Conservation (phyloP, 2,329 filamentous ascomycete genomes). For the Microdochium paspali region DNA sequence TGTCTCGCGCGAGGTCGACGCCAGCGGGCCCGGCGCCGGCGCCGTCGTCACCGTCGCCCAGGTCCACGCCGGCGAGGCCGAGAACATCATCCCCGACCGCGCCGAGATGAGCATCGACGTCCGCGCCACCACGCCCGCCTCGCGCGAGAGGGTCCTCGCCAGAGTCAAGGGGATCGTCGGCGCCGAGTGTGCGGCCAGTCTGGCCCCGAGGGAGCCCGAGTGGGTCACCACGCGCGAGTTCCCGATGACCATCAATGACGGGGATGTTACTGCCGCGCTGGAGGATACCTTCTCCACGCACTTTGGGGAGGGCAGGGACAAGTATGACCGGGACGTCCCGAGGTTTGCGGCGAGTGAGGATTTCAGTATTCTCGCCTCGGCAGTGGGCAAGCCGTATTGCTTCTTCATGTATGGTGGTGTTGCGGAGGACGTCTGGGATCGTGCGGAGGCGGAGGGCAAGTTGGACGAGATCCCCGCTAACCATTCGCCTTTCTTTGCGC, state of each 20-base stretch:
- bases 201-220: slow-evolving; percentile 28
- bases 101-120: slow-evolving; percentile 30
- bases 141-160: slow-evolving; percentile 21
- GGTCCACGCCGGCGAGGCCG: slow-evolving; percentile 28
- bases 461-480: slow-evolving; percentile 7
- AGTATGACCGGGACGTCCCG: slow-evolving; percentile 25
- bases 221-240: slow-evolving; percentile 30
- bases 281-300: slow-evolving; percentile 32
- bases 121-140: slow-evolving; percentile 20
- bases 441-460: slow-evolving; percentile 1
- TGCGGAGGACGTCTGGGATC: slow-evolving; percentile 1
- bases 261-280: slow-evolving; percentile 26
- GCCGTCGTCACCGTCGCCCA: slow-evolving; percentile 33
- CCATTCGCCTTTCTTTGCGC: slow-evolving; percentile 2
- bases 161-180: slow-evolving; percentile 33
- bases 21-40: slow-evolving; percentile 17
- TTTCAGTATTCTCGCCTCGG: slow-evolving; percentile 25
- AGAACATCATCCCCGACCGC: slow-evolving; percentile 34
- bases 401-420: slow-evolving; percentile 4
- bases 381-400: slow-evolving; percentile 2
- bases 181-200: slow-evolving; percentile 41
- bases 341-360: slow-evolving; percentile 43
- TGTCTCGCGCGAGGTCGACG: slow-evolving; percentile 19
- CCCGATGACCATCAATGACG: slow-evolving; percentile 44
- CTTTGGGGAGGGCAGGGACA: slow-evolving; percentile 25